These are phyloP conservation scores for Globisporangium orthogonon DNA, from an alignment of 352 stramenopile genomes.

Conservation along the genomic window DNA sequence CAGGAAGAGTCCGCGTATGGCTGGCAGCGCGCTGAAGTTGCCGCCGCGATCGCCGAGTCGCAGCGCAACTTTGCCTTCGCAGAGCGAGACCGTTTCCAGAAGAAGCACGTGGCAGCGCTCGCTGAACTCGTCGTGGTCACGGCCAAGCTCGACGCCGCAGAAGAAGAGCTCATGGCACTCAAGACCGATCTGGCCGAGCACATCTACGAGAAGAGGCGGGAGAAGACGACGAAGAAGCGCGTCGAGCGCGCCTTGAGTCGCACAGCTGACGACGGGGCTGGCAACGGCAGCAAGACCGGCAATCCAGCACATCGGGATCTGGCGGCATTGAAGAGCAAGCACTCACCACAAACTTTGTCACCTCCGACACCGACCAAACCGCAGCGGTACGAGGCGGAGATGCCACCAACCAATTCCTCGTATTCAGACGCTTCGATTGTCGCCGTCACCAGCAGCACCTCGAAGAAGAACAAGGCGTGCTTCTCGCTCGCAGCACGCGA, in stretches of 20 bases:
- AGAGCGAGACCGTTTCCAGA: slow-evolving; percentile 46
- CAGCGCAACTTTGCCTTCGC: slow-evolving; percentile 60
- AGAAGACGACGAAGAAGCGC: slow-evolving; percentile 34
- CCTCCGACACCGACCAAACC: not conserved
- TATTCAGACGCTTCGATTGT: no score
- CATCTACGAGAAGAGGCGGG: slow-evolving; percentile 54
- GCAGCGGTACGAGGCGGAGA: not conserved
- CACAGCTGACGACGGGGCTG: not conserved
- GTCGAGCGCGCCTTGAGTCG: slow-evolving; percentile 15
- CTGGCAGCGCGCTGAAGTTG: slow-evolving; percentile 54
- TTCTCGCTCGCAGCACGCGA: slow-evolving; percentile 52
- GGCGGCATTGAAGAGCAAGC: not conserved
- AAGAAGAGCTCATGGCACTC: slow-evolving; percentile 51
- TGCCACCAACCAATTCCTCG: not conserved
- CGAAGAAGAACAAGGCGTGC: slow-evolving; percentile 24
- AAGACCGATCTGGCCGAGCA: slow-evolving; percentile 56
- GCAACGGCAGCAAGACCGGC: not conserved
- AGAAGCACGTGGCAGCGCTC: slow-evolving; percentile 29
- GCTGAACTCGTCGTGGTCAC: slow-evolving; percentile 41
- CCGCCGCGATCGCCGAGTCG: slow-evolving; percentile 53
- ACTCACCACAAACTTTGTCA: not conserved
- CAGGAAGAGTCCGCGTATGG: slow-evolving; percentile 31
- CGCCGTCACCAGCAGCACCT: not conserved
- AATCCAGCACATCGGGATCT: not conserved
- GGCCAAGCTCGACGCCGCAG: slow-evolving; percentile 30